phyloP scores from a whole-genome alignment of 768 basidiomycete genomes.

The Russula dissimulans region DNA sequence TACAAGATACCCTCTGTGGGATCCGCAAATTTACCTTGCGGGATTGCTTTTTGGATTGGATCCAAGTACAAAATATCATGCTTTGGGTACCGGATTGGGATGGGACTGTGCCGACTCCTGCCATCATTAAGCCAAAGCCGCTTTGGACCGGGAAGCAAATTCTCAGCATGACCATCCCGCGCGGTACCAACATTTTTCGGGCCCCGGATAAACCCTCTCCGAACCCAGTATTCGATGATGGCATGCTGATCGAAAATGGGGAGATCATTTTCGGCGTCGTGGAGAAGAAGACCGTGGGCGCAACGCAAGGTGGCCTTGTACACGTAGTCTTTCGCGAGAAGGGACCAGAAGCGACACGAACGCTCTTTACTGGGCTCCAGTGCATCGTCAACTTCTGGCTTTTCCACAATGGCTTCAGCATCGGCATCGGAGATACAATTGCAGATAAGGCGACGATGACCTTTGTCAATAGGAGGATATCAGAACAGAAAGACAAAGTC shows the following conservation, averaged over 20 bases:
- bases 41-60: slow-evolving; percentile 94
- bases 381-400: slow-evolving; percentile 98
- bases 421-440: slow-evolving; percentile 98
- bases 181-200: slow-evolving; percentile 88
- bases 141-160: slow-evolving; percentile 99
- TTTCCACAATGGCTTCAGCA: slow-evolving; percentile 97
- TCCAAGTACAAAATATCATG: slow-evolving; percentile 91
- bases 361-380: slow-evolving; percentile 89
- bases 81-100: slow-evolving; percentile 99
- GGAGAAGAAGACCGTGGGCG: slow-evolving; percentile 98
- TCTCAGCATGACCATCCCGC: slow-evolving; percentile 82
- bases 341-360: slow-evolving; percentile 83
- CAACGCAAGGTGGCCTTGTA: slow-evolving; percentile 86
- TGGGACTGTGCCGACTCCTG: slow-evolving; percentile 82
- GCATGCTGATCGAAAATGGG: slow-evolving; percentile 94
- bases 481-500: slow-evolving; percentile 74
- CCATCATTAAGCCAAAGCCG: slow-evolving; percentile 93
- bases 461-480: slow-evolving; percentile 75
- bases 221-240: slow-evolving; percentile 84
- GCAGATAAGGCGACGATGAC: slow-evolving; percentile 86
- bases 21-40: slow-evolving; percentile 95
- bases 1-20: slow-evolving; percentile 97
- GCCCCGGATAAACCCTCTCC: slow-evolving; percentile 69
- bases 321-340: slow-evolving; percentile 98
- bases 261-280: slow-evolving; percentile 93